Evolutionary conservation across 495 filamentous ascomycete species (phyloP), one percentile per base, ranked within the genome.

Genomic region (Xylaria grammica): DNA sequence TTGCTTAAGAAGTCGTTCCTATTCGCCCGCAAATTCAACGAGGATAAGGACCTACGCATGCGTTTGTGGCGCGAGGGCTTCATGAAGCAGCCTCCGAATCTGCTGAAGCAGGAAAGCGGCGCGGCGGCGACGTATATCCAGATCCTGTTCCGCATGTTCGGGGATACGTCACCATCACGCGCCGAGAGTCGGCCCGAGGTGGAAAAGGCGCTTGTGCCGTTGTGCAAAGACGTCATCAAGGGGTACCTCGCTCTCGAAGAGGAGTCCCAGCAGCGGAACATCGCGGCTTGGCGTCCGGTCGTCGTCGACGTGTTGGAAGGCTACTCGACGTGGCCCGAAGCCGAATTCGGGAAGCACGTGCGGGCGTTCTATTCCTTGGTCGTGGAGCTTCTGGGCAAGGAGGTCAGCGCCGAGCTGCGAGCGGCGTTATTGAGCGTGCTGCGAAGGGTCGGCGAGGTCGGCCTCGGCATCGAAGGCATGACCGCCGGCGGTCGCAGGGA

Each of bases 31-130:
- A 91, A 89, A 64, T 99, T 99, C 84, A 99, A 99, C 75, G 90
- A 90, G 63, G 93, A 99, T 79, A 96, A 97, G 74, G 96, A 97
- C 65, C 81, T 99, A 29, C 87, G 95, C 20, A 96, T 96, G 87
- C 86, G 92, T 40, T 81, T 99, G 9, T 98, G 94, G 93, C 82
- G 91, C 26, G 96, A 99, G 71, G 95, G 95, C 7, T 99, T 98
- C 84, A 99, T 99, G 95, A 97, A 97, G 78, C 94, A 97, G 73
- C 96, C 96, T 34, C 95, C 95, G 4, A 99, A 99, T 72, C 78
- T 99, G n/a, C 85, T 99, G 27, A 99, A 99, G 79, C 95, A 99
- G 75, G 95, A 99, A 76, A 91, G 86, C 62, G 94, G 95, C 46
- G 91, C 89, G 70, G 95, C 95, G 11, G 89, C 91, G 0, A 97